Base-by-base conservation (phyloP, 257 asterid species). In the Solanum arcanum region DNA sequence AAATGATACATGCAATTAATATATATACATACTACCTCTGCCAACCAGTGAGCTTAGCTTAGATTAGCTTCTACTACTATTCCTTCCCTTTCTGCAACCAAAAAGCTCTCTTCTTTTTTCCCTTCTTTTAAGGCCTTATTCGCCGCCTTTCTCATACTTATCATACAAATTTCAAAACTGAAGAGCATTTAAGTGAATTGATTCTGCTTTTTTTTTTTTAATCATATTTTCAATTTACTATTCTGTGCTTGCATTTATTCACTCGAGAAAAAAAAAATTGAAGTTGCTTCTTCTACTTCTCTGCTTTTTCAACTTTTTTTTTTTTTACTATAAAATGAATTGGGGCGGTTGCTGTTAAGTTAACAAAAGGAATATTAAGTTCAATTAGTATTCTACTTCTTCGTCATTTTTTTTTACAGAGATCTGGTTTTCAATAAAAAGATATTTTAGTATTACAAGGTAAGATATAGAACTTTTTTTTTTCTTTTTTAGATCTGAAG, bases 371-470 rank as follows among this genome's bases (percentile, higher is more conserved):
- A 49, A 81, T 49, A 62, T 56, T n/a, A 62, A 81, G 69, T 47
- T 78, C 84, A 78, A 78, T 78, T 78, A 7, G 25, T 39, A 29
- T 75, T 41, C 83, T 77, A 14, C 9, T 77, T 74, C 20, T 15
- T 5, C 8, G 59, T 49, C 59, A 15, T 49, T 15, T 2, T 39
- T 59, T 81, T 75, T 76, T 35, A 84, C 60, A 78, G 76, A 87
- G 90, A 89, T 89, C 92, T 88, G 88, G 73, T 87, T 87, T 87
- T 10, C 87, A 29, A 83, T 90, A 87, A 89, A 89, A 89, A 64
- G 89, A 91, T 90, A 33, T 87, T 83, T 91, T 88, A 88, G 39
- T 47, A 83, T 44, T 27, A 72, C 86, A 66, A 91, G 91, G 91
- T 89, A 81, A 60, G 80, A 86, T 73, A 46, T 15, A 6, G 8